A percentile compares a stretch with the other conserved stretches of the same genome.
Evolutionary conservation across 257 asterid species (phyloP).

Genomic region (Lavandula angustifolia): DNA sequence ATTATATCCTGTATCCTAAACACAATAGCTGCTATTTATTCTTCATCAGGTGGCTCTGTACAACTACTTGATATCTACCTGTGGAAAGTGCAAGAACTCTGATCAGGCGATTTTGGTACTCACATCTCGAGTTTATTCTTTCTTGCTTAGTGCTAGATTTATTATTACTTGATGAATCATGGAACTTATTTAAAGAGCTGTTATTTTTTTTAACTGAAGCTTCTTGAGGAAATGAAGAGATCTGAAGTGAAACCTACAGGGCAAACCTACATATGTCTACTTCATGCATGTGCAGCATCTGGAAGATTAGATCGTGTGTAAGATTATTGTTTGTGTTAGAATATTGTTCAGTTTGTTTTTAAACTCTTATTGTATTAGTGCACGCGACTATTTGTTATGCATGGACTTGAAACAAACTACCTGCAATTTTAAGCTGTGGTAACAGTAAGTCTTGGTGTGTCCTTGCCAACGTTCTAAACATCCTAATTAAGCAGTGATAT

Average conservation of each 20-base stretch:
- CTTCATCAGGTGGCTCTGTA: slow-evolving; percentile 67
- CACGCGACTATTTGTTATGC: slow-evolving; percentile 15
- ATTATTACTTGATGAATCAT: slow-evolving; percentile 17
- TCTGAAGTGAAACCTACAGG: slow-evolving; percentile 86
- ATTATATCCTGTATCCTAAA: slow-evolving; percentile 23
- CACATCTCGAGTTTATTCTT: slow-evolving; percentile 20
- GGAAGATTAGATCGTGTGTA: slow-evolving; percentile 95
- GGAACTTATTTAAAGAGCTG: slow-evolving; percentile 14
- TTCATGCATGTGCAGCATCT: slow-evolving; percentile 85
- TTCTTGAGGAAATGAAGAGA: slow-evolving; percentile 91
- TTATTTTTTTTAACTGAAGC: slow-evolving; percentile 49
- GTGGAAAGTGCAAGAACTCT: slow-evolving; percentile 87
- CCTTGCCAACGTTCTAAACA: not conserved
- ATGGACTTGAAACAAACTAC: not conserved
- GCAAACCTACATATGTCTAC: slow-evolving; percentile 85
- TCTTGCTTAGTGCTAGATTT: slow-evolving; percentile 11
- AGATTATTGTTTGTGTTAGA: slow-evolving; percentile 71
- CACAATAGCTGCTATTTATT: slow-evolving; percentile 16
- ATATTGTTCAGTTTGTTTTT: not conserved
- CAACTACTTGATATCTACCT: slow-evolving; percentile 85
- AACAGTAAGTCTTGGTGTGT: not conserved
- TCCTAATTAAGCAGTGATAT: no score
- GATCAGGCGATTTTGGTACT: slow-evolving; percentile 81
- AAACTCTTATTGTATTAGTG: not conserved
- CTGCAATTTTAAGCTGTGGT: slow-evolving; percentile 6